Conservation (phyloP, 306 rosid genomes). For the Ochetophila trinervis region DNA sequence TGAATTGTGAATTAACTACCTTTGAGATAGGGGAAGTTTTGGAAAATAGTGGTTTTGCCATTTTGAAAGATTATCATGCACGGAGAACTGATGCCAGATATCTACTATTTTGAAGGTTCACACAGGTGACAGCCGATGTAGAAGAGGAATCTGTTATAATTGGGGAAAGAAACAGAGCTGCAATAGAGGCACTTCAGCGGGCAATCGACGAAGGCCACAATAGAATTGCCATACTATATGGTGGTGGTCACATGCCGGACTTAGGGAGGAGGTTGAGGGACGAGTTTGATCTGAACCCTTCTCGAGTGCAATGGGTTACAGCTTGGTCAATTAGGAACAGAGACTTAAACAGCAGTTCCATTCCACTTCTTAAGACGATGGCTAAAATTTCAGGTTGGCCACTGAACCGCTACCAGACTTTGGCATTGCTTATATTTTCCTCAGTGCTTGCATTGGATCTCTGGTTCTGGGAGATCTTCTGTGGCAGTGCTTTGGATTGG, state of each 20-base stretch:
- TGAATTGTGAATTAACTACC: no score
- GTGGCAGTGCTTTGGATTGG: constrained; percentile 66
- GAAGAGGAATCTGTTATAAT: constrained; percentile 83
- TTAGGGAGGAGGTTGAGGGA: constrained; percentile 80
- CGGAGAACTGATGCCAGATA: constrained; percentile 19
- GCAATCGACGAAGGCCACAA: constrained; percentile 70
- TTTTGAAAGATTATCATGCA: no score
- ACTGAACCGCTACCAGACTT: constrained; percentile 86
- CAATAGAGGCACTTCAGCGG: constrained; percentile 50
- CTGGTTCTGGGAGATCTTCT: constrained; percentile 95
- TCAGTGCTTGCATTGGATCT: constrained; percentile 83
- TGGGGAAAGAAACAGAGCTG: constrained; percentile 85
- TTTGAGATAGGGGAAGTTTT: no score
- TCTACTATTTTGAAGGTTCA: constrained; percentile 57
- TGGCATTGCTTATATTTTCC: constrained; percentile 91
- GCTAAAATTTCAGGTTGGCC: constrained; percentile 93
- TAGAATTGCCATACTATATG: constrained; percentile 87
- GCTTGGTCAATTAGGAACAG: constrained; percentile 82
- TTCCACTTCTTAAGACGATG: constrained; percentile 79
- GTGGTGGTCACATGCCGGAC: constrained; percentile 99
- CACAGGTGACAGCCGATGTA: constrained; percentile 66
- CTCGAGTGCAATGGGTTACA: constrained; percentile 68
- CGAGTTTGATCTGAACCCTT: constrained; percentile 73
- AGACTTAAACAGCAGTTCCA: constrained; percentile 47
- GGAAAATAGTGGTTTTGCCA: no score